These are phyloP conservation scores for Nemania diffusa DNA, from an alignment of 2,329 filamentous ascomycete genomes.

Conservation along the genomic window DNA sequence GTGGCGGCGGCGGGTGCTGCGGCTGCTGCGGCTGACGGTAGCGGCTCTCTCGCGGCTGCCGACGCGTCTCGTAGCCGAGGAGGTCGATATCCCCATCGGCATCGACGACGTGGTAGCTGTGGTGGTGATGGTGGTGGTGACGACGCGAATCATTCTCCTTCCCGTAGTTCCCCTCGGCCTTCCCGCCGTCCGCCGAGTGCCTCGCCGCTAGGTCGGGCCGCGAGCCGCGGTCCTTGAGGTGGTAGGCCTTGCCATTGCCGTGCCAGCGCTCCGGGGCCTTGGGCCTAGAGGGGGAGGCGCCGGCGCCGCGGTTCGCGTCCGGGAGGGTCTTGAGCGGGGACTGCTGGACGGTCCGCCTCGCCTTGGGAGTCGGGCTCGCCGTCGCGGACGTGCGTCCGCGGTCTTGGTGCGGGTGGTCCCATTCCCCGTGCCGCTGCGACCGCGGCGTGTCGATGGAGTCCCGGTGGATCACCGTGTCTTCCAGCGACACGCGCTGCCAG, in stretches of 20 bases:
- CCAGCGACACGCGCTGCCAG: slow-evolving; percentile 32
- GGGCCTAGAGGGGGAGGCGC: slow-evolving; percentile 49
- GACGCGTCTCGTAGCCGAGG: slow-evolving; percentile 4
- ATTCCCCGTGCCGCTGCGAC: slow-evolving; percentile 4
- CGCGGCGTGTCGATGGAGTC: slow-evolving; percentile 18
- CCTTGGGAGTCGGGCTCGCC: not conserved
- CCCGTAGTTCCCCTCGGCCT: not conserved
- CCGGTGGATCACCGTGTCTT: slow-evolving; percentile 31
- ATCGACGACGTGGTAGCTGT: slow-evolving; percentile 16
- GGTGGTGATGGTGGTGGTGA: not conserved
- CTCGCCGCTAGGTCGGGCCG: slow-evolving; percentile 17
- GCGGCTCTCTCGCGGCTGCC: not conserved
- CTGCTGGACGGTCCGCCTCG: not conserved
- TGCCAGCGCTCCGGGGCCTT: slow-evolving; percentile 57
- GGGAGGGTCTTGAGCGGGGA: slow-evolving; percentile 54
- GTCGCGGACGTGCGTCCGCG: not conserved
- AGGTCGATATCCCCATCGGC: slow-evolving; percentile 35
- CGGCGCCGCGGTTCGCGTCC: slow-evolving; percentile 58
- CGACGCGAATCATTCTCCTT: slow-evolving; percentile 12
- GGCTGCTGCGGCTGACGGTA: slow-evolving; percentile 14
- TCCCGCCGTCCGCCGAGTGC: slow-evolving; percentile 32
- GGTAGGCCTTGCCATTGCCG: slow-evolving; percentile 31
- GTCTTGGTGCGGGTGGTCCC: not conserved
- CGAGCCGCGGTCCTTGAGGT: slow-evolving; percentile 34
- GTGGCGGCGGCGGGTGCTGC: no score